These are phyloP conservation scores for Aspergillus japonicus DNA, from an alignment of 2,329 filamentous ascomycete species.

Conservation along the genomic window DNA sequence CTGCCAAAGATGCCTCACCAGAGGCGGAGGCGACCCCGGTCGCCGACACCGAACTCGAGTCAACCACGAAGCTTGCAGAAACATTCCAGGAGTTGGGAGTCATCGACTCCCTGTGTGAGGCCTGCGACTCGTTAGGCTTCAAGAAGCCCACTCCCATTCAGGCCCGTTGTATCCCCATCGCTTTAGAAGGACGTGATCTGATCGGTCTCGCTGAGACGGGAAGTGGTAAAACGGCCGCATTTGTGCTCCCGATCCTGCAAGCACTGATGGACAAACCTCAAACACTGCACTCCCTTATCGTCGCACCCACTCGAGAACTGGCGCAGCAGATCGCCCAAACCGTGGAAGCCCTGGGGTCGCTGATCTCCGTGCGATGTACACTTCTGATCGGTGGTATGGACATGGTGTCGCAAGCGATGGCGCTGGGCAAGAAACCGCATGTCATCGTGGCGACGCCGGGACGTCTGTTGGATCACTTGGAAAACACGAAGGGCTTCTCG, in stretches of 20 bases:
- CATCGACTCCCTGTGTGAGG: constrained; percentile 83
- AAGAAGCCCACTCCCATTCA: constrained; percentile 88
- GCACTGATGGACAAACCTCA: constrained; percentile 85
- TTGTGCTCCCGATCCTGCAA: constrained; percentile 89
- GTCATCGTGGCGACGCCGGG: constrained; percentile 91
- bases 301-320: constrained; percentile 90
- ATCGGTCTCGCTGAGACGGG: constrained; percentile 95
- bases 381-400: constrained; percentile 92
- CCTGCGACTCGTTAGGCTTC: constrained; percentile 78
- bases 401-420: constrained; percentile 88
- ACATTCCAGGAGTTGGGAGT: constrained; percentile 64
- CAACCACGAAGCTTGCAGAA: too few species aligned
- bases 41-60: too few species aligned
- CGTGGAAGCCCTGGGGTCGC: constrained; percentile 81
- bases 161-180: constrained; percentile 75
- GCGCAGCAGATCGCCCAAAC: constrained; percentile 86
- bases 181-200: constrained; percentile 77
- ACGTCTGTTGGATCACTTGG: constrained; percentile 83
- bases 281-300: constrained; percentile 79
- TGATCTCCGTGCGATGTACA: constrained; percentile 83
- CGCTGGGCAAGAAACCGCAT: constrained; percentile 93
- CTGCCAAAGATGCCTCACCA: too few species aligned
- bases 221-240: constrained; percentile 92
- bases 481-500: constrained; percentile 96
- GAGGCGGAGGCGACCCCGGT: too few species aligned